Evolutionary conservation across 23 red algal genomes (phyloP), one percentile per base, ranked within the genome.

Genomic region (Agarophyton chilense): DNA sequence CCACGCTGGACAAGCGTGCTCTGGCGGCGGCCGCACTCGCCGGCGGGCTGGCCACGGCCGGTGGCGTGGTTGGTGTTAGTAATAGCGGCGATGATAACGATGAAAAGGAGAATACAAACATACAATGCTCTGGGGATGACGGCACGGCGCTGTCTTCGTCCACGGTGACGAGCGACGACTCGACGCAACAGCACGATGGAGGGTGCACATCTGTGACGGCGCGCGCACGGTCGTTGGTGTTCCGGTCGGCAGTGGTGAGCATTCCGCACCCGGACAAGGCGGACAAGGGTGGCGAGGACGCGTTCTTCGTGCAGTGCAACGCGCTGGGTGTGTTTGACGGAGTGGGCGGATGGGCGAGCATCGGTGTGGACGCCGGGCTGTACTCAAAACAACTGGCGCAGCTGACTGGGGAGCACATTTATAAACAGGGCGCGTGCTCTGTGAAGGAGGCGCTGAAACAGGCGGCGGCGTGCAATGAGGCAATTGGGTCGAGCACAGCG

Each of bases 321-420:
- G 88, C 93, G 31, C 73, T 87, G 26, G 96, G 96, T n/a, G 96
- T 98, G 51, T 98, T 98, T 92, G 96, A 98, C 47, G 96, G 96
- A 0, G 93, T 98, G 13, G 96, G 96, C 36, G 96, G 96, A 9
- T 83, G 76, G 73, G 53, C 93, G 11, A 76, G 71, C 11, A 45
- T 86, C 32, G 93, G 93, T 49, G 81, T 98, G 9, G 92, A 98
- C 53, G 58, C 96, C 14, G 93, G 93, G 11, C 68, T 98, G 9
- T 98, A 98, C 54, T 90, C 93, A 4, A 80, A 89, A 49, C 36
- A 94, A 33, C 90, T 98, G 3, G 88, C 96, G 22, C 53, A 81
- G 7, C 66, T 93, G 16, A 88, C 82, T 2, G 45, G 68, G 3
- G 55, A 60, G 4, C 52, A 87, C 52, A 33, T 88, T 28, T 64